Conservation (phyloP, 352 stramenopile genomes). For the Pythium rhizo-oryzae region DNA sequence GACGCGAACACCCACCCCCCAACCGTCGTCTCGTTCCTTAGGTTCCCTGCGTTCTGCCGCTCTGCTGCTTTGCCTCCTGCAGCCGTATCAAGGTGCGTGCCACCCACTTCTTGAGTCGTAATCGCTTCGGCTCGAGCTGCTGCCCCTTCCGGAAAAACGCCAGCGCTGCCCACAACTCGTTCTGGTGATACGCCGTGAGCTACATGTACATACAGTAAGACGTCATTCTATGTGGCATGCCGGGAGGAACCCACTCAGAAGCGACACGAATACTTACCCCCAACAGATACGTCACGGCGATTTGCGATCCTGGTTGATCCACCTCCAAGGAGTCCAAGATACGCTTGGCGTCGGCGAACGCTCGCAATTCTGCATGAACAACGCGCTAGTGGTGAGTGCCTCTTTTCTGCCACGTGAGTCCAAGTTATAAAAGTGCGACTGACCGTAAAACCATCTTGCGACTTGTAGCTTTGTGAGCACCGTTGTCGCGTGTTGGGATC, state of each 20-base stretch:
- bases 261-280: conserved; percentile 32
- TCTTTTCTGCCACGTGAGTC: too few species aligned
- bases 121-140: conserved; percentile 39
- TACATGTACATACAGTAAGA: conserved; percentile 18
- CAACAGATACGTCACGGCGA: conserved; percentile 42
- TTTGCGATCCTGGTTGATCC: neutral
- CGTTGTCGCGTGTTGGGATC: neutral
- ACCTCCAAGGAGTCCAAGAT: neutral
- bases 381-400: conserved; percentile 1
- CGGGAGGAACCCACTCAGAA: neutral
- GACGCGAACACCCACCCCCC: too few species aligned
- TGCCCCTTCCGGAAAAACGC: conserved; percentile 49
- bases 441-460: conserved; percentile 78
- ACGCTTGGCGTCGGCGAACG: neutral
- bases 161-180: conserved; percentile 51
- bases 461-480: conserved; percentile 44
- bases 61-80: conserved; percentile 27
- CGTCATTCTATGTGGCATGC: neutral
- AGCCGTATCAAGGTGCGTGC: conserved; percentile 42
- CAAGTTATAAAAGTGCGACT: conserved; percentile 15
- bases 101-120: conserved; percentile 59
- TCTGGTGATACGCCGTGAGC: conserved; percentile 38
- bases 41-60: neutral
- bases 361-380: neutral
- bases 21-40: neutral